Percentiles rank a stretch among this genome's conserved stretches.
Conservation (phyloP, 2,329 filamentous ascomycete species). For the Corniculantispora saksenae region DNA sequence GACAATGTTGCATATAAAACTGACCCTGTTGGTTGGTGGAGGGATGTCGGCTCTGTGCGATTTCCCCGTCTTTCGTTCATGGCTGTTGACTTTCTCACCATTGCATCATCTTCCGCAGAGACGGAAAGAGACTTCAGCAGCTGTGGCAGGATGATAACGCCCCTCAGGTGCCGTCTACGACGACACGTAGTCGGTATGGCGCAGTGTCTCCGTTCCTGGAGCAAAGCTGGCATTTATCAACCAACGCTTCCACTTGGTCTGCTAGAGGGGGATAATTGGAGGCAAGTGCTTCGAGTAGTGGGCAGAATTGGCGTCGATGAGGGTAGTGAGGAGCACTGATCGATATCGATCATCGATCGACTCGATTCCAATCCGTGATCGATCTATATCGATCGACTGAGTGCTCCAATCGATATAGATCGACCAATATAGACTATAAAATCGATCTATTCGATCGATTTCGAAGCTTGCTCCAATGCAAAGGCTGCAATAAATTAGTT, state of each 20-base stretch:
- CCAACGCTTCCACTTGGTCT: conserved; percentile 1
- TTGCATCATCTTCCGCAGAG: background rate
- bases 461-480: too few species aligned
- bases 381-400: background rate
- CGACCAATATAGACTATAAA: background rate
- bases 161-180: conserved; percentile 4
- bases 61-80: background rate
- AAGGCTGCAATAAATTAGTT: too few species aligned
- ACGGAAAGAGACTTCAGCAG: conserved; percentile 1
- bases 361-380: background rate
- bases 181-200: background rate
- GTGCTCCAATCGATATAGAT: background rate
- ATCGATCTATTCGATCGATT: conserved; percentile 6
- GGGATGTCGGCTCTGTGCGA: background rate
- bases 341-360: background rate
- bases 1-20: background rate
- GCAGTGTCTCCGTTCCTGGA: conserved; percentile 6
- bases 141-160: background rate
- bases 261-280: conserved; percentile 5
- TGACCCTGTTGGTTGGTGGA: conserved; percentile 1
- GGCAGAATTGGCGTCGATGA: background rate
- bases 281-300: conserved; percentile 1
- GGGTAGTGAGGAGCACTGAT: conserved; percentile 5
- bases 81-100: conserved; percentile 7
- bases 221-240: conserved; percentile 2